Conservation (phyloP, 164 flowering plant species). For the Aristolochia californica region DNA sequence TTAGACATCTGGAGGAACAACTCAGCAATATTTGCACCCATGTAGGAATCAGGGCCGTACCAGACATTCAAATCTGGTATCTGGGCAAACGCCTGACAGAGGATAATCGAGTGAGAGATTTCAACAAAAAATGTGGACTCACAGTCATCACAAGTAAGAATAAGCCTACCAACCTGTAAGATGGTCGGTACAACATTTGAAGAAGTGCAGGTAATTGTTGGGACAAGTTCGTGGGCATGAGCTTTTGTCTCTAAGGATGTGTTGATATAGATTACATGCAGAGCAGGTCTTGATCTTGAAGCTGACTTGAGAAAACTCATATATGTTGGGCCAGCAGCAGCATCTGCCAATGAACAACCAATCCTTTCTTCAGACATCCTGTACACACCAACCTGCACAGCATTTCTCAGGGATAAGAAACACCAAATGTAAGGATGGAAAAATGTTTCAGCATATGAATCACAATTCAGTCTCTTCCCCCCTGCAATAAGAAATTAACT, state of each 20-base stretch:
- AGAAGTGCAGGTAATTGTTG: constrained; percentile 95
- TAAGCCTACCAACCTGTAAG: constrained; percentile 53
- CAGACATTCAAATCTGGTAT: constrained; percentile 61
- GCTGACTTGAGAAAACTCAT: constrained; percentile 64
- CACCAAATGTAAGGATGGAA: background rate
- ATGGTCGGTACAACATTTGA: constrained; percentile 92
- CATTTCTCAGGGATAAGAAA: constrained; percentile 6
- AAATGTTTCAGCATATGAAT: background rate
- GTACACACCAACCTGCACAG: constrained; percentile 85
- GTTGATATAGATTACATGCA: constrained; percentile 90
- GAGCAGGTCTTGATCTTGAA: constrained; percentile 54
- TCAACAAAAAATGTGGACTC: background rate
- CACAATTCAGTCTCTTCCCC: background rate
- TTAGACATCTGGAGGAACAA: constrained; percentile 72
- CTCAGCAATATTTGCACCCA: constrained; percentile 92
- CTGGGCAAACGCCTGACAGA: constrained; percentile 80
- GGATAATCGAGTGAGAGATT: background rate
- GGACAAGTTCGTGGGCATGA: constrained; percentile 80
- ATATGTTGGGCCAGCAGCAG: constrained; percentile 74
- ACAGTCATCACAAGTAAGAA: background rate
- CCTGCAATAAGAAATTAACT: background rate
- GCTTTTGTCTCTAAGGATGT: constrained; percentile 98
- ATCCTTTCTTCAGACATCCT: constrained; percentile 90
- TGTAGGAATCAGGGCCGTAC: constrained; percentile 97
- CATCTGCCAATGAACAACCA: constrained; percentile 97